Evolutionary conservation across 306 rosid species (phyloP).

Genomic region (Fagus sylvatica): DNA sequence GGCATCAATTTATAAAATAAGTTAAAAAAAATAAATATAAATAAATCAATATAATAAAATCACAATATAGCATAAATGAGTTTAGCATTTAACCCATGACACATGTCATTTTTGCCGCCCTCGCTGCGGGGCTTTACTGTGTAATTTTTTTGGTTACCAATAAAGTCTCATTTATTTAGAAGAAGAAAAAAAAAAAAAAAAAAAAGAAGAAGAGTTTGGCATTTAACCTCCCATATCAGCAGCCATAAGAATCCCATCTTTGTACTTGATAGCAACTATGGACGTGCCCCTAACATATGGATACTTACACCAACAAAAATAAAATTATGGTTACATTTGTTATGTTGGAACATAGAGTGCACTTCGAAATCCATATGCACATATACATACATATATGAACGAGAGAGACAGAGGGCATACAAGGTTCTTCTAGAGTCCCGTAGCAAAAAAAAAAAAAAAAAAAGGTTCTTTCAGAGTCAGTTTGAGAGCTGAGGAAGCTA

Average conservation of each 20-base stretch:
- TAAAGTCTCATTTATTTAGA: no score
- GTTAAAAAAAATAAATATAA: not conserved
- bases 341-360: not conserved
- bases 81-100: no score
- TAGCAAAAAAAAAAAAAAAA: no score
- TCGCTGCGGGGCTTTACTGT: no score
- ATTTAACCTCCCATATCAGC: conserved; percentile 92
- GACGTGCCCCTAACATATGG: conserved; percentile 95
- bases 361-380: not conserved
- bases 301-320: conserved; percentile 42
- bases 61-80: not conserved
- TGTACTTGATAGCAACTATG: conserved; percentile 86
- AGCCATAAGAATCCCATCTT: conserved; percentile 93
- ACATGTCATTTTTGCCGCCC: no score
- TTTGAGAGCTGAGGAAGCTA: conserved; percentile 25
- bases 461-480: conserved; percentile 59
- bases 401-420: conserved; percentile 34
- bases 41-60: not conserved
- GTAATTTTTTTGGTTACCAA: no score
- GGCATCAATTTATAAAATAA: not conserved
- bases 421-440: no score
- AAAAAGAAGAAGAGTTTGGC: no score
- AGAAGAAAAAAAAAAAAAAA: no score
- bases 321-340: conserved; percentile 8
- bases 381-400: not conserved